phyloP scores from a whole-genome alignment of 139 green algal genomes.

The Chlorella sp. region DNA sequence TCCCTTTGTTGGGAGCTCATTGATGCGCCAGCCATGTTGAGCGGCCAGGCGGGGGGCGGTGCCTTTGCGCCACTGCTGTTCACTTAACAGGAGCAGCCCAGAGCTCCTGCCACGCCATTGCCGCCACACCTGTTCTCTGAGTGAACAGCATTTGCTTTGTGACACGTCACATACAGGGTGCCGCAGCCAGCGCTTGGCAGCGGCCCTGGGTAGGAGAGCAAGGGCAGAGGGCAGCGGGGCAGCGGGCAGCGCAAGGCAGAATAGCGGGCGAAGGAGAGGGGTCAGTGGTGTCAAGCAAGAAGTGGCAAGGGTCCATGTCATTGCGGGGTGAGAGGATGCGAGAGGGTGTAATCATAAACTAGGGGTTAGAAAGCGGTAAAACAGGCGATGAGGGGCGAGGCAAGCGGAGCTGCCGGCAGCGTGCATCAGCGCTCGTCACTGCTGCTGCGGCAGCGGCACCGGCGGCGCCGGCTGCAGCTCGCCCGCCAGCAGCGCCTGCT shows the following conservation, averaged over 20 bases:
- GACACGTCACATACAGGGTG: not conserved
- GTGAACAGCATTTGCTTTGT: not conserved
- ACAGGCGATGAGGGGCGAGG: not conserved
- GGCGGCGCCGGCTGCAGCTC: not conserved
- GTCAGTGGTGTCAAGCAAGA: not conserved
- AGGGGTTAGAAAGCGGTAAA: too few species aligned
- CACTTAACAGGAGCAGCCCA: too few species aligned
- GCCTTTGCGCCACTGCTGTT: not conserved
- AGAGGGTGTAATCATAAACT: too few species aligned
- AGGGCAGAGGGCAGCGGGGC: not conserved
- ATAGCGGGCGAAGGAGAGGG: not conserved
- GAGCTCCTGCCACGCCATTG: too few species aligned
- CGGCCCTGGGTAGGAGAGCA: not conserved
- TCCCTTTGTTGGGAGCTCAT: too few species aligned
- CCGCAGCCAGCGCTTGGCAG: constrained; percentile 7
- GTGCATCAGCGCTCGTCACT: not conserved
- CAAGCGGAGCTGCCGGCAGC: too few species aligned
- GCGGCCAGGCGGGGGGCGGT: too few species aligned
- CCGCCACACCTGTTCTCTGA: too few species aligned
- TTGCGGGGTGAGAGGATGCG: not conserved
- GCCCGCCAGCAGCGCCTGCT: constrained; percentile 30
- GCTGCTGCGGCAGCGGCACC: not conserved
- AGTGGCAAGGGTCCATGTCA: not conserved
- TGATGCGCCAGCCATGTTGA: too few species aligned
- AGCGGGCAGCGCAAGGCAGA: not conserved